Evolutionary conservation across 129 eudicot genomes (phyloP).

Genomic region (Artemisia annua): DNA sequence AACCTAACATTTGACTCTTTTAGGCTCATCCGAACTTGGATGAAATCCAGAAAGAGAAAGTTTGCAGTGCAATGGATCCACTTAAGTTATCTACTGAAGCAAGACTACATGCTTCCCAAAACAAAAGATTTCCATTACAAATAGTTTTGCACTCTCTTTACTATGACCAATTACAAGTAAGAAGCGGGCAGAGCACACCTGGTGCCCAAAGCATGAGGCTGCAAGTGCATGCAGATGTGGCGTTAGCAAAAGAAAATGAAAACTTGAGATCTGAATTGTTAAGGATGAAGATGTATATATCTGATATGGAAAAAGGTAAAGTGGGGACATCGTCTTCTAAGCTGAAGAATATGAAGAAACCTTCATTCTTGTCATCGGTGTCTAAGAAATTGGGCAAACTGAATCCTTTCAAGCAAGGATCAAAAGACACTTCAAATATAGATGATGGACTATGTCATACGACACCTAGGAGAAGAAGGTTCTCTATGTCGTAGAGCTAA

Average conservation of each 20-base stretch:
- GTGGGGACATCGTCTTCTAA: conserved; percentile 20
- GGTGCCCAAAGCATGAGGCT: conserved; percentile 43
- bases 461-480: conserved; percentile 91
- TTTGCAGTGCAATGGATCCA: conserved; percentile 80
- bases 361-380: conserved; percentile 65
- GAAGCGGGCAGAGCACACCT: conserved; percentile 48
- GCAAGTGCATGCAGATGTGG: conserved; percentile 58
- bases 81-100: conserved; percentile 72
- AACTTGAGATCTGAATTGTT: conserved; percentile 52
- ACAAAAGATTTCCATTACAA: conserved; percentile 79
- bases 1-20: background rate
- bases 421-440: conserved; percentile 68
- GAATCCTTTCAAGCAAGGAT: conserved; percentile 79
- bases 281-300: conserved; percentile 75
- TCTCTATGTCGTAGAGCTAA: conserved; percentile 56
- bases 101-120: conserved; percentile 77
- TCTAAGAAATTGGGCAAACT: conserved; percentile 75
- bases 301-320: conserved; percentile 48
- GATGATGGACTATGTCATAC: conserved; percentile 53
- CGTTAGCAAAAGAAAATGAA: conserved; percentile 71
- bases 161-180: conserved; percentile 64
- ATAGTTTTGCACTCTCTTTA: conserved; percentile 75
- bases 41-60: conserved; percentile 84
- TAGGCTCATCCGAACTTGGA: conserved; percentile 79
- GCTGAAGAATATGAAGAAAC: conserved; percentile 28